A percentile compares a stretch with the other conserved stretches of the same genome.
Conservation (phyloP, 2,329 filamentous ascomycete genomes). For the Colletotrichum caudatum region DNA sequence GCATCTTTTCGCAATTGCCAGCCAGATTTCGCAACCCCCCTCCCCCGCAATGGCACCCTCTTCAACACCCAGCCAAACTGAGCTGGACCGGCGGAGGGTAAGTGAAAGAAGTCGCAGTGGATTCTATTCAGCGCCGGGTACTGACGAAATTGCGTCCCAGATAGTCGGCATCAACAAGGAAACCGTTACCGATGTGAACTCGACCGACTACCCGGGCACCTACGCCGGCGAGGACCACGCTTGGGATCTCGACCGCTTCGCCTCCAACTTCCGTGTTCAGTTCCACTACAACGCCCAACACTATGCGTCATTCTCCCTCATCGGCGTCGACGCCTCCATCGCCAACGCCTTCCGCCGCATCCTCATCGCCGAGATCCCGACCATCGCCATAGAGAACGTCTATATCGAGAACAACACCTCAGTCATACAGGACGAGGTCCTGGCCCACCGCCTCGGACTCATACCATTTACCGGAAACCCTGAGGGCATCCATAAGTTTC, state of each 20-base stretch:
- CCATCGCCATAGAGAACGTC: slow-evolving; percentile 92
- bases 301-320: slow-evolving; percentile 88
- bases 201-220: slow-evolving; percentile 92
- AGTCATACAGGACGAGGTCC: slow-evolving; percentile 97
- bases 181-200: slow-evolving; percentile 88
- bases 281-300: slow-evolving; percentile 86
- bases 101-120: slow-evolving; percentile 40
- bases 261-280: slow-evolving; percentile 75
- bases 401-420: slow-evolving; percentile 97
- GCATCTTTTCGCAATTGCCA: slow-evolving; percentile 38
- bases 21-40: slow-evolving; percentile 22
- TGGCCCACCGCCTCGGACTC: slow-evolving; percentile 89
- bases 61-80: slow-evolving; percentile 63
- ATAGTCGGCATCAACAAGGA: slow-evolving; percentile 89
- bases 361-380: slow-evolving; percentile 92
- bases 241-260: slow-evolving; percentile 82
- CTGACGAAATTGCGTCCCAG: slow-evolving; percentile 58
- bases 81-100: slow-evolving; percentile 73
- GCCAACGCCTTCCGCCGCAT: slow-evolving; percentile 98
- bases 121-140: slow-evolving; percentile 6
- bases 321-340: slow-evolving; percentile 91
- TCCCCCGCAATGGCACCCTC: slow-evolving; percentile 56
- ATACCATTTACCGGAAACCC: slow-evolving; percentile 87
- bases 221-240: slow-evolving; percentile 88
- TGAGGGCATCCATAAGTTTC: slow-evolving; percentile 79